A percentile compares a stretch with the other conserved stretches of the same genome.
phyloP scores from a whole-genome alignment of 352 stramenopile species.

The Thalassiosira exigua region DNA sequence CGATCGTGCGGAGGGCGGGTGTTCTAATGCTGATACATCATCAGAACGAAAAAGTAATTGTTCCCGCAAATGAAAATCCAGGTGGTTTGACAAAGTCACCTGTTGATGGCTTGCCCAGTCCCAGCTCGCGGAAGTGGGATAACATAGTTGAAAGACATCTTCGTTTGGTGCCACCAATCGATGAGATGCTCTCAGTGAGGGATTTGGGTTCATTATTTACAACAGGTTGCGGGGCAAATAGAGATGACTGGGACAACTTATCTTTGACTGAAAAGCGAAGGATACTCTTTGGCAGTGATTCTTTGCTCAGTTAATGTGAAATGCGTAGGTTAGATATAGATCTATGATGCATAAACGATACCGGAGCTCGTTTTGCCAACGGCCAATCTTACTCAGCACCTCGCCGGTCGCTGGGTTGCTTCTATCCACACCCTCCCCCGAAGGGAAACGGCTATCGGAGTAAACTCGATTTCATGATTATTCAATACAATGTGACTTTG shows the following conservation, averaged over 20 bases:
- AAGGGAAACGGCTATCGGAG: too few relatives aligned
- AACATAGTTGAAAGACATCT: slow-evolving; percentile 52
- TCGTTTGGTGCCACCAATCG: slow-evolving; percentile 60
- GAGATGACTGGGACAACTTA: slow-evolving; percentile 59
- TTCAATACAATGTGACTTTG: too few relatives aligned
- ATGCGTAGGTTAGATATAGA: too few relatives aligned
- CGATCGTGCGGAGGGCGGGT: slow-evolving; percentile 64
- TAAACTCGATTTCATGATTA: too few relatives aligned
- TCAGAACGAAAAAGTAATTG: slow-evolving; percentile 18
- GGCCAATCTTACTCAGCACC: too few relatives aligned
- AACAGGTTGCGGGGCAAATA: slow-evolving; percentile 65
- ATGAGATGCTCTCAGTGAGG: slow-evolving; percentile 73
- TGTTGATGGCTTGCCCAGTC: too few relatives aligned
- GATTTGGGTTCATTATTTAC: slow-evolving; percentile 65
- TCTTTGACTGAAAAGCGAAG: slow-evolving; percentile 66
- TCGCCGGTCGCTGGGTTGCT: too few relatives aligned
- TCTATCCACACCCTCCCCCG: too few relatives aligned
- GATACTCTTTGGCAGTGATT: slow-evolving; percentile 80
- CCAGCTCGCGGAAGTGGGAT: slow-evolving; percentile 53
- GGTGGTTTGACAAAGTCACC: slow-evolving; percentile 13
- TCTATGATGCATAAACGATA: too few relatives aligned
- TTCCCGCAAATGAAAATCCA: slow-evolving; percentile 19
- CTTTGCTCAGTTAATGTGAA: slow-evolving; percentile 74
- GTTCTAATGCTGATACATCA: slow-evolving; percentile 53
- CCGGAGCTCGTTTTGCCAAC: too few relatives aligned